These are phyloP conservation scores for Ganoderma sp. DNA, from an alignment of 1,284 basidiomycete species.

Conservation along the genomic window DNA sequence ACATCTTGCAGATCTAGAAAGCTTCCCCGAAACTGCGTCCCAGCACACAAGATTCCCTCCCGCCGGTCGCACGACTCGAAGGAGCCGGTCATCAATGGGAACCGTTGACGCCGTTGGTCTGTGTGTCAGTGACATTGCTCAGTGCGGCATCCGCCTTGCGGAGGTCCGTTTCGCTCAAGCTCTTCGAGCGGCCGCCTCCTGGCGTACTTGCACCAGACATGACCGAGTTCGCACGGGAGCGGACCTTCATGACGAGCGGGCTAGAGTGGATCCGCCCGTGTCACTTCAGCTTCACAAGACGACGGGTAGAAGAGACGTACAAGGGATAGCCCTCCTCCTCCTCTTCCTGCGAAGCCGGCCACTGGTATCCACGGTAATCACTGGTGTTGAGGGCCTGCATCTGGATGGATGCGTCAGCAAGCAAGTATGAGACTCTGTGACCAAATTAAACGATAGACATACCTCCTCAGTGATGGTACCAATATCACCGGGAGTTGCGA, in stretches of 20 bases:
- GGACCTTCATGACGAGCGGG: slow-evolving; percentile 91
- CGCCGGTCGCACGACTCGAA: too few relatives aligned
- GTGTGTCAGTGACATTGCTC: slow-evolving; percentile 59
- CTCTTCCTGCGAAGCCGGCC: slow-evolving; percentile 69
- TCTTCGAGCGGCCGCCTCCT: slow-evolving; percentile 76
- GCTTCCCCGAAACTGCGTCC: background rate
- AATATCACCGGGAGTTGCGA: slow-evolving; percentile 89
- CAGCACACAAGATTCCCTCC: too few relatives aligned
- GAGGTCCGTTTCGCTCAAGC: slow-evolving; percentile 84
- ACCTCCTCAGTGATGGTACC: slow-evolving; percentile 94
- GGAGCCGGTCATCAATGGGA: slow-evolving; percentile 25
- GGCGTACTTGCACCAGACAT: slow-evolving; percentile 90
- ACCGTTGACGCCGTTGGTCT: slow-evolving; percentile 39
- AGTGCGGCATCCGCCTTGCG: slow-evolving; percentile 85
- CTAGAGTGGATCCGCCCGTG: slow-evolving; percentile 43
- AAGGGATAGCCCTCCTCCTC: slow-evolving; percentile 94
- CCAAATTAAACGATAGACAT: slow-evolving; percentile 22
- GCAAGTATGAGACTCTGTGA: too few relatives aligned
- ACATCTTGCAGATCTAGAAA: background rate
- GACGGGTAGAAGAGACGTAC: slow-evolving; percentile 48
- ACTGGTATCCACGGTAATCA: slow-evolving; percentile 85
- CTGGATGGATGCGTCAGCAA: slow-evolving; percentile 41
- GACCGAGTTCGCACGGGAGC: slow-evolving; percentile 84
- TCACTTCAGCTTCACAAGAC: background rate
- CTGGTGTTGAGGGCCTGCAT: slow-evolving; percentile 89